A percentile compares a stretch with the other conserved stretches of the same genome.
phyloP scores from a whole-genome alignment of 495 filamentous ascomycete genomes.

The Aspergillus kassunensis region DNA sequence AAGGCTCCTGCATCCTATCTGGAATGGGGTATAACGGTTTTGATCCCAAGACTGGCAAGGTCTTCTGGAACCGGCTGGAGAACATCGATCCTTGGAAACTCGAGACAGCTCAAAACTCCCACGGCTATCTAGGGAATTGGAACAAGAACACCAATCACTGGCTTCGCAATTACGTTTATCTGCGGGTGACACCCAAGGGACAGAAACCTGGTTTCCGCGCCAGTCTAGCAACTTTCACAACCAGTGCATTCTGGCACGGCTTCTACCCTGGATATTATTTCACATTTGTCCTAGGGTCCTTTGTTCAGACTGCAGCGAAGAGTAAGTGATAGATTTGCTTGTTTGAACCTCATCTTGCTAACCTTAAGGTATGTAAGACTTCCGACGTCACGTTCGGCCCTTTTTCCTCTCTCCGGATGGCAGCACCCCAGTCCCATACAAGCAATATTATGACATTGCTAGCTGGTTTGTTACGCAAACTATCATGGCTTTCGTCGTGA shows the following conservation, averaged over 20 bases:
- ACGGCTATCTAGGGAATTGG: slow-evolving; percentile 85
- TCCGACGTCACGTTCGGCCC: slow-evolving; percentile 83
- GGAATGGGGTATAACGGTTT: slow-evolving; percentile 94
- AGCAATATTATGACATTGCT: slow-evolving; percentile 81
- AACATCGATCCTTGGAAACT: slow-evolving; percentile 82
- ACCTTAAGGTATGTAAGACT: slow-evolving; percentile 54
- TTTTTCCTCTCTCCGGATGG: slow-evolving; percentile 84
- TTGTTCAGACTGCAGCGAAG: slow-evolving; percentile 91
- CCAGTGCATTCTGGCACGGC: slow-evolving; percentile 95
- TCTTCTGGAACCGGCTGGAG: slow-evolving; percentile 82
- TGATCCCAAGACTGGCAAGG: slow-evolving; percentile 73
- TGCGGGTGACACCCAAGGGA: slow-evolving; percentile 90
- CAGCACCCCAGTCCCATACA: slow-evolving; percentile 58
- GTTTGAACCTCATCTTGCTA: neutral
- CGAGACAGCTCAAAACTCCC: slow-evolving; percentile 85
- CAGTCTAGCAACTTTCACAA: slow-evolving; percentile 88
- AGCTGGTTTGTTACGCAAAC: slow-evolving; percentile 79
- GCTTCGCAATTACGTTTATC: slow-evolving; percentile 92
- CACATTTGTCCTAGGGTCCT: slow-evolving; percentile 79
- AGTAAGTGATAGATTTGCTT: slow-evolving; percentile 49
- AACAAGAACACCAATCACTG: slow-evolving; percentile 99
- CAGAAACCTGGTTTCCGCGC: slow-evolving; percentile 96
- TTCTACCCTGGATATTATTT: slow-evolving; percentile 97
- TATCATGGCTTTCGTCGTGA: slow-evolving; percentile 73
- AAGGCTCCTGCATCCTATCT: slow-evolving; percentile 90